Evolutionary conservation across 371 early-diverging fungal genomes (phyloP), one percentile per base, ranked within the genome.

Genomic region (Syncephalastrum racemosum): DNA sequence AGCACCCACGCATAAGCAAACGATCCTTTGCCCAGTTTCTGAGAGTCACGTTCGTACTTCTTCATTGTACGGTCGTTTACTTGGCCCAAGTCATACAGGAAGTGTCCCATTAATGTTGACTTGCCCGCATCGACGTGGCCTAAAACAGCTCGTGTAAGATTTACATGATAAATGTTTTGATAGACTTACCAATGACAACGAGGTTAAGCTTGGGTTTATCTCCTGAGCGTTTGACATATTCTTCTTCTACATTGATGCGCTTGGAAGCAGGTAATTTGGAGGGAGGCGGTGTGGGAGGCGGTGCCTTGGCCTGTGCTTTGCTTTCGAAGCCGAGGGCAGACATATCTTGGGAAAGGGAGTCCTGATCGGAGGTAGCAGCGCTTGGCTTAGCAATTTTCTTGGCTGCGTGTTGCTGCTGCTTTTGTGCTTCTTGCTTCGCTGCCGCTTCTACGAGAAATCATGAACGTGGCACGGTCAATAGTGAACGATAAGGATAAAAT

Each of bases 91-190:
- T 87, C 77, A 55, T 89, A 91, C 8, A 99, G 81, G 58, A 99
- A 72, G 64, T 98, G 96, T 0, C 99, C 99, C 93, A 98, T 95
- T 57, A 97, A 77, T 7, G 99, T 99, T 42, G 93, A 92, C 76
- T 99, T 99, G 52, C 97, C 99, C 4, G 99, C 95, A 78, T 99
- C 99, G 7, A 99, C 99, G 68, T 99, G 99, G 0, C 99, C 95
- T 81, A 74, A 56, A 64, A 16, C 19, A 13, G 45, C 14, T 20
- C n/a, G 41, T 43, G 24, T n/a, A 45, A 45, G 16, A 15, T 14
- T 14, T 2, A 31, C 10, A 8, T 31, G 12, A 10, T 31, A 31
- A 31, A 31, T 39, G 24, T 16, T 25, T 19, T 54, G 7, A 15
- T 27, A 14, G 40, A 40, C 39, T 50, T 66, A 86, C 89, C 96